A percentile compares a stretch with the other conserved stretches of the same genome.
Evolutionary conservation across 1,284 basidiomycete genomes (phyloP).

Genomic region (Fomes fomentarius): DNA sequence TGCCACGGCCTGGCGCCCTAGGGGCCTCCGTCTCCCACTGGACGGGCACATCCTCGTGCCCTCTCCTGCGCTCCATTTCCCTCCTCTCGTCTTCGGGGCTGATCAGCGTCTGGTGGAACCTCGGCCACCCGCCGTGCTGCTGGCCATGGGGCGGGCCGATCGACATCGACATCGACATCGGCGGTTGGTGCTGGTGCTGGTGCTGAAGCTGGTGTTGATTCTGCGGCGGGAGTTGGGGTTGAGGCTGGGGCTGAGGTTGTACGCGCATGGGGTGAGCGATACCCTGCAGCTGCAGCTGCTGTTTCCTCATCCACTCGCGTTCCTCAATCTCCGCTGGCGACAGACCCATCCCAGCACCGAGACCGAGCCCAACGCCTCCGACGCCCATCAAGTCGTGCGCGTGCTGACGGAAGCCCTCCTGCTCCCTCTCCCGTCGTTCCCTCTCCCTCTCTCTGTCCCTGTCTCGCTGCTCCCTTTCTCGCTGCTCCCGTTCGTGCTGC

Average conservation of each 20-base stretch:
- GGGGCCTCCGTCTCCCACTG: slow-evolving; percentile 18
- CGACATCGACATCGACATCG: too few relatives aligned
- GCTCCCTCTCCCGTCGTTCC: slow-evolving; percentile 17
- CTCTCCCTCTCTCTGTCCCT: slow-evolving; percentile 9
- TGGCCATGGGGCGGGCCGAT: slow-evolving; percentile 19
- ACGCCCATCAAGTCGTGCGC: slow-evolving; percentile 20
- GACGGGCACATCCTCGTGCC: slow-evolving; percentile 12
- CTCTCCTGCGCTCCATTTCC: slow-evolving; percentile 5
- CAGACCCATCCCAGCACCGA: slow-evolving; percentile 7
- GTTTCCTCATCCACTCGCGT: slow-evolving; percentile 17
- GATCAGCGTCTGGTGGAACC: slow-evolving; percentile 18
- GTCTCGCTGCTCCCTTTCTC: slow-evolving; percentile 14
- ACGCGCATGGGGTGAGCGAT: slow-evolving; percentile 14
- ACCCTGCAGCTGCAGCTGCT: slow-evolving; percentile 10
- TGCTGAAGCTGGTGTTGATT: not conserved
- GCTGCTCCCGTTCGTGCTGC: slow-evolving; percentile 8
- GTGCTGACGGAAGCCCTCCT: slow-evolving; percentile 18
- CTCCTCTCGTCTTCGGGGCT: slow-evolving; percentile 18
- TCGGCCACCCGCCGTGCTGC: slow-evolving; percentile 21
- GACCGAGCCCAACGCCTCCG: slow-evolving; percentile 13
- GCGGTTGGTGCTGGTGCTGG: slow-evolving; percentile 8
- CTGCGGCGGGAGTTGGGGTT: not conserved
- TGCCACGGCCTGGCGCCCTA: slow-evolving; percentile 4
- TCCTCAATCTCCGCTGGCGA: slow-evolving; percentile 8
- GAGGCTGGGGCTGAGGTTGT: slow-evolving; percentile 13